Conservation (phyloP, 495 filamentous ascomycete genomes). For the Hyaloscypha finlandica region DNA sequence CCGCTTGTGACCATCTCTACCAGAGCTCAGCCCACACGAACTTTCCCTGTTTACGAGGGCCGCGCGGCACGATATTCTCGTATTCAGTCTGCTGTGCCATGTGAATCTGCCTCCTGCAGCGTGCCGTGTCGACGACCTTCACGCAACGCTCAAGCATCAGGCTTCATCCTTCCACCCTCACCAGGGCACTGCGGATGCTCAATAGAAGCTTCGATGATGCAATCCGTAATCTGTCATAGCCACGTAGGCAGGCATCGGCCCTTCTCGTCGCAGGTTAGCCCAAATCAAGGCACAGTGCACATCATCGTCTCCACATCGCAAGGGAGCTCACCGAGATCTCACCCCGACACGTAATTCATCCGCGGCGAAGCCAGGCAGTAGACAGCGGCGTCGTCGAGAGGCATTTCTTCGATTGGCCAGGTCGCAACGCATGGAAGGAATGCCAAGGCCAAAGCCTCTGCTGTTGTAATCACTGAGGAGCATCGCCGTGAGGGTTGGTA, state of each 20-base stretch:
- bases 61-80: not conserved
- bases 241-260: not conserved
- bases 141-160: not conserved
- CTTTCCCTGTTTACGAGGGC: not conserved
- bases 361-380: not conserved
- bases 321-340: slow-evolving; percentile 4
- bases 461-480: not conserved
- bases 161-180: not conserved
- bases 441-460: not conserved
- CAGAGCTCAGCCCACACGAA: not conserved
- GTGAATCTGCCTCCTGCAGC: not conserved
- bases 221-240: not conserved
- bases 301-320: not conserved
- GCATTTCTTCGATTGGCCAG: slow-evolving; percentile 3
- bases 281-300: not conserved
- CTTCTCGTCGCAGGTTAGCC: slow-evolving; percentile 2
- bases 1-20: not conserved
- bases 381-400: not conserved
- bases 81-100: not conserved
- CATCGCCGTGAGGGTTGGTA: not conserved
- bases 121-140: not conserved
- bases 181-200: not conserved
- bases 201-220: slow-evolving; percentile 1
- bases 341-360: not conserved
- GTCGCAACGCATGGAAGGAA: not conserved